phyloP scores from a whole-genome alignment of 345 rosid genomes.

The Ricinus communis region DNA sequence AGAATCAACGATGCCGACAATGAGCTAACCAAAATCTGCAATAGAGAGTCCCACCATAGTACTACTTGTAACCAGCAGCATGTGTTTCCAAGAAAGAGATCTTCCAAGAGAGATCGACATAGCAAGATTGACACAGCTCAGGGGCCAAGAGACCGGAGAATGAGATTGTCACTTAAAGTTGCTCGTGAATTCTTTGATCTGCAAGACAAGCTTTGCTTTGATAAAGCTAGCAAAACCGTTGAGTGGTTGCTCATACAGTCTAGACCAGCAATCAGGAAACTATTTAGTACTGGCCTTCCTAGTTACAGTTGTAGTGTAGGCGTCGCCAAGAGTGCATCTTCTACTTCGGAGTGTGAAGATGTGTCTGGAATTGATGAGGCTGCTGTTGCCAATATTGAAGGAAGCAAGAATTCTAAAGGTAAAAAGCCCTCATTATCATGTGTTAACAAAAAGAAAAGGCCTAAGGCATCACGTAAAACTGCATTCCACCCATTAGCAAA shows the following conservation, averaged over 20 bases:
- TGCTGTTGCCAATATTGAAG: conserved; percentile 8
- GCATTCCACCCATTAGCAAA: conserved; percentile 32
- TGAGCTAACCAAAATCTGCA: conserved; percentile 3
- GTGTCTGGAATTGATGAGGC: conserved; percentile 30
- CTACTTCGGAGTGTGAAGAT: conserved; percentile 49
- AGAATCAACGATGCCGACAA: background rate
- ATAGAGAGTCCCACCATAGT: background rate
- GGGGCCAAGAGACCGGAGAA: conserved; percentile 79
- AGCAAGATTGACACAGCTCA: conserved; percentile 83
- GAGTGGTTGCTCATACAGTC: conserved; percentile 77
- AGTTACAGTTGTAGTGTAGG: conserved; percentile 11
- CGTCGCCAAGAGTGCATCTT: conserved; percentile 35
- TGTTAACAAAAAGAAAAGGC: conserved; percentile 22
- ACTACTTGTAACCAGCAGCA: background rate
- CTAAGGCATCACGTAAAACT: conserved; percentile 33
- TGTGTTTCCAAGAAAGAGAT: conserved; percentile 32
- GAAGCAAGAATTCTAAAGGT: conserved; percentile 17
- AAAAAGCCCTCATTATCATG: conserved; percentile 14
- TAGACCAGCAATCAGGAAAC: conserved; percentile 52
- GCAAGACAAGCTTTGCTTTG: conserved; percentile 78
- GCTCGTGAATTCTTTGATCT: conserved; percentile 71
- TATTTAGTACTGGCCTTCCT: conserved; percentile 23
- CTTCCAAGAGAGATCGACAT: conserved; percentile 66
- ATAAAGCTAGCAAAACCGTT: conserved; percentile 81
- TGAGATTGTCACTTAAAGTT: conserved; percentile 77